Evolutionary conservation across 2,329 filamentous ascomycete genomes (phyloP).

Genomic region (Didymella pinodella): DNA sequence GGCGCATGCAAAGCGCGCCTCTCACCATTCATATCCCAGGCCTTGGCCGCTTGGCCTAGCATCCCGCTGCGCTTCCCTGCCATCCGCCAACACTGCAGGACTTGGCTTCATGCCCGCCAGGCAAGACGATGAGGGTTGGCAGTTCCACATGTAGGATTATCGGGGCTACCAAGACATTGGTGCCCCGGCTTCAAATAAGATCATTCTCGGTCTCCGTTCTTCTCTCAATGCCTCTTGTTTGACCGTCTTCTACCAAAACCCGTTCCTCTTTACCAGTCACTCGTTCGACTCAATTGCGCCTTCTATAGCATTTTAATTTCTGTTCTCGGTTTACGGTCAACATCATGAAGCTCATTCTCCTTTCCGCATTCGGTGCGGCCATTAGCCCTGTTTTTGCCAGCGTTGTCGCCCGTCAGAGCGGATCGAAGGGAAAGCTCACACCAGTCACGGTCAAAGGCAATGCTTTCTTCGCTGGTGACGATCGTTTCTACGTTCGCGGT

Average conservation of each 20-base stretch:
- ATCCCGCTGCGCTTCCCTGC: slow-evolving; percentile 37
- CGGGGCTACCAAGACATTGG: slow-evolving; percentile 40
- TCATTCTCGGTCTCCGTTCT: slow-evolving; percentile 29
- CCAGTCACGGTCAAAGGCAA: slow-evolving; percentile 68
- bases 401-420: slow-evolving; percentile 33
- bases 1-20: slow-evolving; percentile 35
- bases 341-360: slow-evolving; percentile 43
- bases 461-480: slow-evolving; percentile 68
- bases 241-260: slow-evolving; percentile 29
- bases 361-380: slow-evolving; percentile 38
- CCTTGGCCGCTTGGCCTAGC: slow-evolving; percentile 41
- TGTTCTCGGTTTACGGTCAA: slow-evolving; percentile 23
- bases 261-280: slow-evolving; percentile 47
- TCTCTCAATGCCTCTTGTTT: slow-evolving; percentile 39
- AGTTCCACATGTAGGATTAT: slow-evolving; percentile 46
- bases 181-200: slow-evolving; percentile 45
- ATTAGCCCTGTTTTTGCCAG: slow-evolving; percentile 39
- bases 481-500: slow-evolving; percentile 68
- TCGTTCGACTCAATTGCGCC: slow-evolving; percentile 44
- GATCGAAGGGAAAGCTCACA: slow-evolving; percentile 53
- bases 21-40: slow-evolving; percentile 34
- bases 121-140: slow-evolving; percentile 46
- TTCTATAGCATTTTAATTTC: slow-evolving; percentile 41
- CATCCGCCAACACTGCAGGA: slow-evolving; percentile 39
- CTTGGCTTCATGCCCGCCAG: slow-evolving; percentile 45